Evolutionary conservation across 164 flowering plant genomes (phyloP), one percentile per base, ranked within the genome.

Genomic region (Magnolia sinica): DNA sequence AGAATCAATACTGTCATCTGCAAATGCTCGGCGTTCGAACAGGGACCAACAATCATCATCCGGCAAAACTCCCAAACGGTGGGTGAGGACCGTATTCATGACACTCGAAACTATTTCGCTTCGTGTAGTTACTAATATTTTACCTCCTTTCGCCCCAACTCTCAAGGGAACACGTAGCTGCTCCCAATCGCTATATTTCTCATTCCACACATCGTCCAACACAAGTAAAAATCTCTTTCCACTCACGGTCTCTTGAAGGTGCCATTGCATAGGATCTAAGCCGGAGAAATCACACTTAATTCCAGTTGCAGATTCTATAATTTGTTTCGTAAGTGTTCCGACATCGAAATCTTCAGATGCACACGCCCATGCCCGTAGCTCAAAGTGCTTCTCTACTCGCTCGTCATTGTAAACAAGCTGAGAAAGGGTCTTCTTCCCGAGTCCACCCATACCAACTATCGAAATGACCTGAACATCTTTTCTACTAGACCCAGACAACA

Each of bases 401-500:
- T 66, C 64, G 14, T 55, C 50, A 31, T 72, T 77, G 64, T 64
- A 77, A 1, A 77, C 71, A 7, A 64, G 50, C 23, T 73, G 75
- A 16, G 72, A 76, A 27, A 77, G 72, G 13, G 76, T 72, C 18
- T 76, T 77, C 55, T 77, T 77, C 18, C 79, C 79, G 8, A 64
- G 4, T 2, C 79, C 79, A 1, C 71, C 79, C 64, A 73, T 51
- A 6, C 76, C 79, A 19, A 72, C 66, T 65, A 77, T 73, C 8
- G 79, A 20, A 49, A 77, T 27, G 6, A 77, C 79, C 1, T 65
- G 8, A 29, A 68, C 7, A 24, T 52, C 55, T 14, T 23, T 20
- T 4, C 4, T n/a, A 14, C 69, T 7, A 50, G 19, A 23, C 16
- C 13, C 68, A 65, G 7, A 1, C 2, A 20, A 64, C 31, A 49